Evolutionary conservation across 805 yeast genomes (phyloP).

Genomic region (Hanseniaspora meyeri): DNA sequence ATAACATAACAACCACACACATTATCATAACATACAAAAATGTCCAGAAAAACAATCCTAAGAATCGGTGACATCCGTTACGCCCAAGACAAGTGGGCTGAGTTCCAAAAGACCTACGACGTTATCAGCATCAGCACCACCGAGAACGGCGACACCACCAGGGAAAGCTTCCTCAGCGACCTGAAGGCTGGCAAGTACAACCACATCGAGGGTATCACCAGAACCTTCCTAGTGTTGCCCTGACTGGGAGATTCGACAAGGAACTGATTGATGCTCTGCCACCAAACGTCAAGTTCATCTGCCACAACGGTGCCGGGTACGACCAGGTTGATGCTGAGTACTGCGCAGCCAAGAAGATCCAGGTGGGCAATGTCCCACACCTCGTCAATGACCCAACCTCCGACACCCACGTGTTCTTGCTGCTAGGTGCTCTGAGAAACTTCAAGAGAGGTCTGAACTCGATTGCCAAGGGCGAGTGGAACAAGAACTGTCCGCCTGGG

Average conservation of each 20-base stretch:
- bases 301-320: slow-evolving; percentile 66
- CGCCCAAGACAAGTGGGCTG: slow-evolving; percentile 59
- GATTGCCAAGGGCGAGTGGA: slow-evolving; percentile 53
- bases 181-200: slow-evolving; percentile 25
- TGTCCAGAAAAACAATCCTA: slow-evolving; percentile 37
- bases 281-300: slow-evolving; percentile 36
- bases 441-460: slow-evolving; percentile 48
- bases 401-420: slow-evolving; percentile 51
- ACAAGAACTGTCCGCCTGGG: slow-evolving; percentile 44
- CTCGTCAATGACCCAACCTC: slow-evolving; percentile 65
- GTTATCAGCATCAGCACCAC: slow-evolving; percentile 31
- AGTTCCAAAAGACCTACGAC: slow-evolving; percentile 35
- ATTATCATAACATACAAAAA: slow-evolving; percentile 18
- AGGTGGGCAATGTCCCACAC: slow-evolving; percentile 54
- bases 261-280: slow-evolving; percentile 50
- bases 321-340: slow-evolving; percentile 55
- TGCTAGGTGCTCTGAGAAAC: slow-evolving; percentile 54
- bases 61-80: slow-evolving; percentile 49
- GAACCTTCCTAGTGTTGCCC: slow-evolving; percentile 41
- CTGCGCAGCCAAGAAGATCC: slow-evolving; percentile 41
- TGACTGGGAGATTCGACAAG: slow-evolving; percentile 54
- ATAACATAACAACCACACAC: neutral
- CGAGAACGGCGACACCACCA: slow-evolving; percentile 20
- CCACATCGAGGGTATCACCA: slow-evolving; percentile 29
- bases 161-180: slow-evolving; percentile 27